Evolutionary conservation across 1,284 basidiomycete species (phyloP).

Genomic region (Amylostereum areolatum): DNA sequence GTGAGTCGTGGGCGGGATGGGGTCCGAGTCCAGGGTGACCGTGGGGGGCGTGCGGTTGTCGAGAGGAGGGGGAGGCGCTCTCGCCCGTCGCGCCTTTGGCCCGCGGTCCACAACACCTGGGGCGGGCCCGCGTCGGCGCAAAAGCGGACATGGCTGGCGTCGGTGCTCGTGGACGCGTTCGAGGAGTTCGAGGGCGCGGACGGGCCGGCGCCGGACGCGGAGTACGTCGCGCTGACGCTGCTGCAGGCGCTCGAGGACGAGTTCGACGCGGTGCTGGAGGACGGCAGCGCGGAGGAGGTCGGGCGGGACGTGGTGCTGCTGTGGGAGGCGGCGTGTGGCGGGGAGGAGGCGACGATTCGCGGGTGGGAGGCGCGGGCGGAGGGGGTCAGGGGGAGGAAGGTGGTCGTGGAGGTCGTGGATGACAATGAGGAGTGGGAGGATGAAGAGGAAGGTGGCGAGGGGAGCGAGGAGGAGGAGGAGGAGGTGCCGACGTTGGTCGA

Average conservation of each 20-base stretch:
- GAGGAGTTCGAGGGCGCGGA: conserved; percentile 49
- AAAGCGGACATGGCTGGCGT: conserved; percentile 80
- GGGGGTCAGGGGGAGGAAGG: conserved; percentile 50
- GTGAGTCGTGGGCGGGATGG: too few species aligned
- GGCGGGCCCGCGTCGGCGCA: conserved; percentile 67
- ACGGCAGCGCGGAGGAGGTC: conserved; percentile 69
- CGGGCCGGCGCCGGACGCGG: conserved; percentile 47
- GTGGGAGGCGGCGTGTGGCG: conserved; percentile 50
- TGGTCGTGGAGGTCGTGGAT: too few species aligned
- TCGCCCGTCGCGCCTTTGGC: conserved; percentile 80
- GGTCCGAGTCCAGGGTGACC: too few species aligned
- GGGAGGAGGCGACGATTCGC: conserved; percentile 37
- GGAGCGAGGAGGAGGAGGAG: too few species aligned
- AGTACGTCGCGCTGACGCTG: conserved; percentile 74
- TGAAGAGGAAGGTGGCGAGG: conserved; percentile 39
- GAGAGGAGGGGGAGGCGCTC: too few species aligned
- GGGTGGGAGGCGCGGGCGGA: conserved; percentile 62
- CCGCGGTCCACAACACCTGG: conserved; percentile 79
- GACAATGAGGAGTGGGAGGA: conserved; percentile 41
- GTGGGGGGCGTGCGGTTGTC: too few species aligned
- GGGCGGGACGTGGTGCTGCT: conserved; percentile 65
- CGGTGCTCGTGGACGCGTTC: conserved; percentile 79
- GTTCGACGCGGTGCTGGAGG: conserved; percentile 78
- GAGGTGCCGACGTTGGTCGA: conserved; percentile 51
- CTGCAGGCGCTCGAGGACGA: conserved; percentile 81